A percentile compares a stretch with the other conserved stretches of the same genome.
Evolutionary conservation across 371 early-diverging fungal species (phyloP).

Genomic region (Mortierella polycephala): DNA sequence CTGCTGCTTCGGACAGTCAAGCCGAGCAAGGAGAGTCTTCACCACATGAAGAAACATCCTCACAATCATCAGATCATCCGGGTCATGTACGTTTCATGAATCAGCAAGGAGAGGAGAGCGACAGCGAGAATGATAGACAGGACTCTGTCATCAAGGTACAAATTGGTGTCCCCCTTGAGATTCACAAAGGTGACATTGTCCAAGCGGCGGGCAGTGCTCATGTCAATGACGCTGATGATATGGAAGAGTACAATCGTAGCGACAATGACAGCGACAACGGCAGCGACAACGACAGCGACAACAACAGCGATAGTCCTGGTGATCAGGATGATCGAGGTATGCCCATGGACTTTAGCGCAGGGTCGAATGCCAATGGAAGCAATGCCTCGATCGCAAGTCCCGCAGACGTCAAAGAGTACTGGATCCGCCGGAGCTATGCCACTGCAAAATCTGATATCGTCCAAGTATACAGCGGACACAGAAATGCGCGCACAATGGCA

Average conservation of each 20-base stretch:
- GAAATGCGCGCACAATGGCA: constrained; percentile 44
- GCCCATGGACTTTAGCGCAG: background rate
- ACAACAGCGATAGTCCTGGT: constrained; percentile 4
- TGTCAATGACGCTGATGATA: background rate
- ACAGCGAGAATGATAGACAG: background rate
- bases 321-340: too few species aligned
- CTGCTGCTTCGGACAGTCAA: background rate
- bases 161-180: background rate
- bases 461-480: constrained; percentile 39
- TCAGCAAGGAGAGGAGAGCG: background rate
- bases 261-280: constrained; percentile 32
- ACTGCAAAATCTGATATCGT: constrained; percentile 37
- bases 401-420: constrained; percentile 23
- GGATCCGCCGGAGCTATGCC: constrained; percentile 21
- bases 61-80: background rate
- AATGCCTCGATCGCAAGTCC: background rate
- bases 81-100: constrained; percentile 2
- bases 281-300: constrained; percentile 20
- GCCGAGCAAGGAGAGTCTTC: too few species aligned
- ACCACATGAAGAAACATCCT: background rate
- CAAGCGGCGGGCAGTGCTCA: background rate
- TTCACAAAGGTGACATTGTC: background rate
- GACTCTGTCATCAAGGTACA: background rate
- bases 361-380: background rate
- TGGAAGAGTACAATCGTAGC: constrained; percentile 7